phyloP scores from a whole-genome alignment of 2,329 filamentous ascomycete genomes.

The Metarhizium guizhouense region DNA sequence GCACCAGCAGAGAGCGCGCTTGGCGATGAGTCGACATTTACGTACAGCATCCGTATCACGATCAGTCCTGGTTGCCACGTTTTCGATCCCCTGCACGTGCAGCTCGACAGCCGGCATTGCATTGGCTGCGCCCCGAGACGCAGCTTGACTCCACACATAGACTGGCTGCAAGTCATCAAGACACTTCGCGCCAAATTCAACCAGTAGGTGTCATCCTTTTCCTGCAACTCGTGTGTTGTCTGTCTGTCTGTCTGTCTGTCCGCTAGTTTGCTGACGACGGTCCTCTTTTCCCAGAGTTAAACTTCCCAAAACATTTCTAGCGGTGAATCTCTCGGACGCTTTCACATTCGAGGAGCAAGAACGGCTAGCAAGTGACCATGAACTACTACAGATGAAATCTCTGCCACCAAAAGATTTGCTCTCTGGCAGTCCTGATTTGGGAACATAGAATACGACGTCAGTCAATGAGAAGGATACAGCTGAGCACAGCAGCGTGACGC shows the following conservation, averaged over 20 bases:
- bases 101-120: constrained; percentile 91
- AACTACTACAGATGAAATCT: constrained; percentile 39
- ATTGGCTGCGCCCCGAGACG: constrained; percentile 89
- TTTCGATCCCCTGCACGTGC: constrained; percentile 91
- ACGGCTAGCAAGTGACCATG: constrained; percentile 37
- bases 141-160: constrained; percentile 79
- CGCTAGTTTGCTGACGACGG: constrained; percentile 8
- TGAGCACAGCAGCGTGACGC: background rate
- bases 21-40: constrained; percentile 61
- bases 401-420: constrained; percentile 21
- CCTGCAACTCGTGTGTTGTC: background rate
- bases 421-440: constrained; percentile 4
- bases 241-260: background rate
- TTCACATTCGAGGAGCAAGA: constrained; percentile 52
- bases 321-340: constrained; percentile 54
- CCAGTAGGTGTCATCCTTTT: constrained; percentile 51
- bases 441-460: background rate
- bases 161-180: constrained; percentile 97
- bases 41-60: constrained; percentile 93
- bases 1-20: constrained; percentile 27
- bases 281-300: constrained; percentile 42
- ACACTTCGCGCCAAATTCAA: constrained; percentile 92
- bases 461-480: background rate
- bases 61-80: constrained; percentile 95
- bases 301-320: constrained; percentile 56